phyloP scores from a whole-genome alignment of 2,329 filamentous ascomycete genomes.

The Aspergillus oerlinghausenensis region DNA sequence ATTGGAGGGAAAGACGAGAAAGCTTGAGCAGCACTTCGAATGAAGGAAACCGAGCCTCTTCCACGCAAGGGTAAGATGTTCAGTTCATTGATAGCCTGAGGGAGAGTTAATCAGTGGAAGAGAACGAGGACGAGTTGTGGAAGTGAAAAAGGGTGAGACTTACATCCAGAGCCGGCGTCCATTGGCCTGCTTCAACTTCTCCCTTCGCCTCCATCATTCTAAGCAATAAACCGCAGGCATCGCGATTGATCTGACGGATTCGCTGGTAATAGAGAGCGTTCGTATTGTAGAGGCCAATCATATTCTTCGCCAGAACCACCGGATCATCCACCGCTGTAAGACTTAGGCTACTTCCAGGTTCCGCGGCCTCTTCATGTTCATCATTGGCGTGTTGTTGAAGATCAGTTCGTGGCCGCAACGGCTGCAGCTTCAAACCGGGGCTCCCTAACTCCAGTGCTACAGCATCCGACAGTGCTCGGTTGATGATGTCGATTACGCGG shows the following conservation, averaged over 20 bases:
- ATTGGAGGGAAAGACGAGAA: constrained; percentile 75
- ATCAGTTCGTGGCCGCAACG: constrained; percentile 65
- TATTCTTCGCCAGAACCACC: constrained; percentile 57
- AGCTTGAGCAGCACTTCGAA: constrained; percentile 73
- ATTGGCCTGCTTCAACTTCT: constrained; percentile 55
- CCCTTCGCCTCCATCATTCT: constrained; percentile 58
- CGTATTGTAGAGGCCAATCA: constrained; percentile 58
- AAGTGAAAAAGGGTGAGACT: constrained; percentile 31
- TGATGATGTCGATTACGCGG: constrained; percentile 84
- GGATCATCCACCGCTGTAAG: constrained; percentile 66
- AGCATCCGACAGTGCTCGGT: constrained; percentile 82
- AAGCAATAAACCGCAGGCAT: constrained; percentile 56
- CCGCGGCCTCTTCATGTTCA: constrained; percentile 42
- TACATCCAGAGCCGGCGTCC: constrained; percentile 61
- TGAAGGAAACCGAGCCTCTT: constrained; percentile 67
- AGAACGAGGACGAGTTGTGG: neutral
- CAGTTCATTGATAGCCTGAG: constrained; percentile 66
- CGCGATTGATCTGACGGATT: constrained; percentile 55
- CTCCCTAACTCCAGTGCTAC: constrained; percentile 82
- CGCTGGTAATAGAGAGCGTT: constrained; percentile 58
- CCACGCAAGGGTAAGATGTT: constrained; percentile 77
- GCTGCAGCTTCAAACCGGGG: constrained; percentile 70
- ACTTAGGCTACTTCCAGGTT: constrained; percentile 48
- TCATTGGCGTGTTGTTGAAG: constrained; percentile 27
- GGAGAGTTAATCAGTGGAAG: constrained; percentile 8